Percentiles rank a stretch among this genome's conserved stretches.
phyloP scores from a whole-genome alignment of 371 early-diverging fungal genomes.

The Actinomucor elegans region DNA sequence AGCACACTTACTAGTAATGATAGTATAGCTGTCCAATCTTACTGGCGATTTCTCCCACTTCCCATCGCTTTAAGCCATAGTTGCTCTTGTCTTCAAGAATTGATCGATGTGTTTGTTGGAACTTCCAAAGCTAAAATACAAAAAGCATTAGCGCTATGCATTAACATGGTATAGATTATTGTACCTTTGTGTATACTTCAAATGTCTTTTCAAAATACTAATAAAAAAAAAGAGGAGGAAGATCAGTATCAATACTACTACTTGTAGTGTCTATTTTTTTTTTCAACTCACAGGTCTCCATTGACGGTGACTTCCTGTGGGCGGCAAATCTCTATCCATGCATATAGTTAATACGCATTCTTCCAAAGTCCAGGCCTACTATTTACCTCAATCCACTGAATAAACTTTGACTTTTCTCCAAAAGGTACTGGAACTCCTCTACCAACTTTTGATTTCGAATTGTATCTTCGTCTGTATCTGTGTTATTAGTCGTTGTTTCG shows the following conservation, averaged over 20 bases:
- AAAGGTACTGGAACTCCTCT: slow-evolving; percentile 91
- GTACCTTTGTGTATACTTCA: slow-evolving; percentile 91
- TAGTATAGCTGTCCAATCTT: slow-evolving; percentile 96
- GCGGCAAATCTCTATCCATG: slow-evolving; percentile 65
- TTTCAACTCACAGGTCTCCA: slow-evolving; percentile 62
- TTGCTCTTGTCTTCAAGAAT: slow-evolving; percentile 83
- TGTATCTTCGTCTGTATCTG: slow-evolving; percentile 32
- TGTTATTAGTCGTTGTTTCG: not conserved
- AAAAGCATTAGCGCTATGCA: not conserved
- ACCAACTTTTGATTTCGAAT: slow-evolving; percentile 54
- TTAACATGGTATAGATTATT: not conserved
- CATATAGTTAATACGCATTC: not conserved
- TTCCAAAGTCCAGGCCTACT: not conserved
- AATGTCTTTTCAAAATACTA: slow-evolving; percentile 95
- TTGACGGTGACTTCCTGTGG: slow-evolving; percentile 73
- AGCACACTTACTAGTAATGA: slow-evolving; percentile 72
- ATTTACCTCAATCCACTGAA: slow-evolving; percentile 89
- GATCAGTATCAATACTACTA: too few species aligned
- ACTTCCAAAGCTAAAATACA: slow-evolving; percentile 81
- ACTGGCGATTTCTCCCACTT: slow-evolving; percentile 97
- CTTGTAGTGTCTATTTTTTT: too few species aligned
- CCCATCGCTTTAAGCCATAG: slow-evolving; percentile 95
- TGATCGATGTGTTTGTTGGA: slow-evolving; percentile 86
- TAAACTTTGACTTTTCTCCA: slow-evolving; percentile 95
- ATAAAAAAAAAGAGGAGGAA: too few species aligned